Evolutionary conservation across 805 yeast genomes (phyloP).

Genomic region (Suhomyces tanzawaensis): DNA sequence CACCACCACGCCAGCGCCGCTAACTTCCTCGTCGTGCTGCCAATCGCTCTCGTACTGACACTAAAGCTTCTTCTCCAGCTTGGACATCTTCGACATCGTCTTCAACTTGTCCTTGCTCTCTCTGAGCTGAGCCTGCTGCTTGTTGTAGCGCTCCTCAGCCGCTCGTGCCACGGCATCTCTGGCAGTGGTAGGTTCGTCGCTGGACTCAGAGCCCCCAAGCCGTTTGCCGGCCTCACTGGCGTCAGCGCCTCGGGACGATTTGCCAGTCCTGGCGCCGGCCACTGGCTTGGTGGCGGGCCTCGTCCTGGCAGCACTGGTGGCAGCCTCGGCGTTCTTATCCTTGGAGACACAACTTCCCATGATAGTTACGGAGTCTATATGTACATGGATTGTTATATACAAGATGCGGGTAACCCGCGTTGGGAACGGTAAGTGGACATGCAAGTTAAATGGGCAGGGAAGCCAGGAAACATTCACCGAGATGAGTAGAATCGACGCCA

Average conservation of each 20-base stretch:
- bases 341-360: slow-evolving; percentile 30
- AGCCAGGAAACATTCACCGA: too few species aligned
- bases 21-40: too few species aligned
- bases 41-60: too few species aligned
- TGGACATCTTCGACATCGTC: slow-evolving; percentile 29
- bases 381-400: too few species aligned
- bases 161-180: slow-evolving; percentile 40
- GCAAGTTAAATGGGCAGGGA: too few species aligned
- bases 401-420: too few species aligned
- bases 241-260: not conserved
- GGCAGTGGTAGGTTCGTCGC: slow-evolving; percentile 9
- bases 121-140: slow-evolving; percentile 24
- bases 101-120: slow-evolving; percentile 30
- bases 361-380: too few species aligned
- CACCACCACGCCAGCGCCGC: too few species aligned
- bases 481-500: too few species aligned
- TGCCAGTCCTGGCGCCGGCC: not conserved
- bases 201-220: slow-evolving; percentile 1
- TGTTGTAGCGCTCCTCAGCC: slow-evolving; percentile 34
- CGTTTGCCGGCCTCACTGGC: slow-evolving; percentile 1
- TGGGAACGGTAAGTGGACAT: too few species aligned
- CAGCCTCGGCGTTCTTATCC: slow-evolving; percentile 1
- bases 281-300: not conserved
- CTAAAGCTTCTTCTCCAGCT: slow-evolving; percentile 32
- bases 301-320: not conserved